Conservation (phyloP, 306 rosid genomes). For the Cicer judaicum region DNA sequence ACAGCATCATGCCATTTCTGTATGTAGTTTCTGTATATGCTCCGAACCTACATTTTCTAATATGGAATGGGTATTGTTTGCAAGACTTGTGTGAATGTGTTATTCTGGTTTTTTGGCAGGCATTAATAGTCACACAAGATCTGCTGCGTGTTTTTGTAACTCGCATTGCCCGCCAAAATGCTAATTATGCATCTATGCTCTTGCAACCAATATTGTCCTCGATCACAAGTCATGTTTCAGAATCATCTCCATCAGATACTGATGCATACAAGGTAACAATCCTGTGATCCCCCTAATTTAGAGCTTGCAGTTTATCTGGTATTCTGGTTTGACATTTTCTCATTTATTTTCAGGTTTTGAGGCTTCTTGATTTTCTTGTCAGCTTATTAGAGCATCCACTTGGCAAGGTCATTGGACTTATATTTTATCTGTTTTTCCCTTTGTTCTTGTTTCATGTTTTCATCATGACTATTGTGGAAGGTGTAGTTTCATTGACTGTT, state of each 20-base stretch:
- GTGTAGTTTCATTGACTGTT: conserved; percentile 23
- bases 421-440: conserved; percentile 12
- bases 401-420: conserved; percentile 65
- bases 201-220: conserved; percentile 71
- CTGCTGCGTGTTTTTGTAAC: conserved; percentile 80
- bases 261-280: conserved; percentile 75
- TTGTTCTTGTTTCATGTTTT: conserved; percentile 32
- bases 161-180: conserved; percentile 72
- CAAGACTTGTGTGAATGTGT: conserved; percentile 27
- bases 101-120: conserved; percentile 56
- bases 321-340: conserved; percentile 41
- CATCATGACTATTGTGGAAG: conserved; percentile 18
- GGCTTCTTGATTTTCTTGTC: conserved; percentile 91
- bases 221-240: conserved; percentile 61
- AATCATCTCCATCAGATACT: conserved; percentile 60
- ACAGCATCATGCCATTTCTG: conserved; percentile 91
- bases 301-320: conserved; percentile 18
- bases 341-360: conserved; percentile 67
- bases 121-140: conserved; percentile 85
- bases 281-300: conserved; percentile 31
- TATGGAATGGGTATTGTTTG: conserved; percentile 31
- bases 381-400: conserved; percentile 89
- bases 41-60: conserved; percentile 37
- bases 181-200: conserved; percentile 67
- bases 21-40: conserved; percentile 56